phyloP scores from a whole-genome alignment of 176 grass and related monocot species.

The maize (Zea mays) region DNA sequence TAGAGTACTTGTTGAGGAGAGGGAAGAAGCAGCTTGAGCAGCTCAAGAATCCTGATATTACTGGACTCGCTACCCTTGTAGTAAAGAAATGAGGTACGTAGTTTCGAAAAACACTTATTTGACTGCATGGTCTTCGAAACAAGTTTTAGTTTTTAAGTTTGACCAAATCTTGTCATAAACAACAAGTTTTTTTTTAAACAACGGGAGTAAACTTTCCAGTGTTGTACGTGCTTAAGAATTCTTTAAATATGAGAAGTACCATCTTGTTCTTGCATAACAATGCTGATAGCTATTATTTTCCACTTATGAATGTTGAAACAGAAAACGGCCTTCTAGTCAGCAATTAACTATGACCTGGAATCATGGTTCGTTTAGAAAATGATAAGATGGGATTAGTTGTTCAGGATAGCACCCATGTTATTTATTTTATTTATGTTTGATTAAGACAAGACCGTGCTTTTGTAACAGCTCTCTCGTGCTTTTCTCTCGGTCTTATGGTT shows the following conservation, averaged over 20 bases:
- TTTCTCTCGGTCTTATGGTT: neutral
- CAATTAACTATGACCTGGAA: neutral
- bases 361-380: constrained; percentile 2
- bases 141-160: neutral
- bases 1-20: constrained; percentile 84
- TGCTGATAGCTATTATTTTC: neutral
- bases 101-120: neutral
- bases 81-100: constrained; percentile 50
- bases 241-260: neutral
- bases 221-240: neutral
- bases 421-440: neutral
- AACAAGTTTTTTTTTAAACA: neutral
- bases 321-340: neutral
- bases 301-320: constrained; percentile 12
- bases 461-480: neutral
- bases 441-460: neutral
- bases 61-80: constrained; percentile 61
- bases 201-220: neutral
- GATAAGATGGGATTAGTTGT: neutral
- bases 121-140: neutral
- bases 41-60: constrained; percentile 82
- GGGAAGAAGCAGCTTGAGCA: constrained; percentile 91
- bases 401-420: neutral
- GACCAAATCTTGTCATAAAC: neutral
- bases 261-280: neutral